Percentiles rank a stretch among this genome's conserved stretches.
Conservation (phyloP, 2,329 filamentous ascomycete species). For the Chalaropsis ovoidea region DNA sequence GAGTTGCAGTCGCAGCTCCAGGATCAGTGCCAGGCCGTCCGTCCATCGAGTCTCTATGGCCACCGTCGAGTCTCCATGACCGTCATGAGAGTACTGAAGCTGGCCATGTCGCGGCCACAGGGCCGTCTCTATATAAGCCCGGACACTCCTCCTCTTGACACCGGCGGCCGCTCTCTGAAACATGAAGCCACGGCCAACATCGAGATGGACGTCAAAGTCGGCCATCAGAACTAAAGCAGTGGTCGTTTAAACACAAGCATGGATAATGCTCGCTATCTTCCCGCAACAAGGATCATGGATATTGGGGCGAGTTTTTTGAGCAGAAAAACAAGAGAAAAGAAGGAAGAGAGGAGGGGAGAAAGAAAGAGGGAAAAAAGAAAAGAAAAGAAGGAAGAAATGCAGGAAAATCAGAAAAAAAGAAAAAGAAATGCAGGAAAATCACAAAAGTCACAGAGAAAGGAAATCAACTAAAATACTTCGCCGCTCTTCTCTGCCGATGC, state of each 20-base stretch:
- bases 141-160: not conserved
- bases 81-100: too few relatives aligned
- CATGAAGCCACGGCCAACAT: not conserved
- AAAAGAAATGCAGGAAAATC: too few relatives aligned
- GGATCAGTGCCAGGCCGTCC: not conserved
- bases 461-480: too few relatives aligned
- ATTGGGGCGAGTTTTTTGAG: not conserved
- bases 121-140: too few relatives aligned
- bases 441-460: too few relatives aligned
- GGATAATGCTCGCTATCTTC: slow-evolving; percentile 5
- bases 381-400: not conserved
- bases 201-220: slow-evolving; percentile 1
- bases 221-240: slow-evolving; percentile 4
- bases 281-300: slow-evolving; percentile 15
- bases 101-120: too few relatives aligned
- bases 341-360: not conserved
- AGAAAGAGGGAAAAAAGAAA: not conserved
- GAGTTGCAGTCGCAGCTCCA: not conserved
- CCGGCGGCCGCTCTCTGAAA: not conserved
- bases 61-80: too few relatives aligned
- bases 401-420: too few relatives aligned
- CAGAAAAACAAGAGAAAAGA: not conserved
- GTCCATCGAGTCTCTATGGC: not conserved
- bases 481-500: too few relatives aligned
- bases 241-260: slow-evolving; percentile 1